A percentile compares a stretch with the other conserved stretches of the same genome.
phyloP scores from a whole-genome alignment of 2,329 filamentous ascomycete genomes.

The Aspergillus sp. region DNA sequence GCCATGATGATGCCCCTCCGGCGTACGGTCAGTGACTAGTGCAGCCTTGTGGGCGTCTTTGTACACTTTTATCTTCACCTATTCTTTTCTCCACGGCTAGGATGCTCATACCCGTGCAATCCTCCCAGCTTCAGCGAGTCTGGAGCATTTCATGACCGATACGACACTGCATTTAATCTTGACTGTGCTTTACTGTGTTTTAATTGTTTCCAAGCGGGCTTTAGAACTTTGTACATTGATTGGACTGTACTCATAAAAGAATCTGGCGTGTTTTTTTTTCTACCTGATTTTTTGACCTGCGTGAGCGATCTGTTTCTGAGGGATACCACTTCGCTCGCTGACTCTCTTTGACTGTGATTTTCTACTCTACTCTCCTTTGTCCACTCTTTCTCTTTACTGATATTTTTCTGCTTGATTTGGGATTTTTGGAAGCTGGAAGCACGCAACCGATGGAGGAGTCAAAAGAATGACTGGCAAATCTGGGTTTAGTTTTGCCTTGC shows the following conservation, averaged over 20 bases:
- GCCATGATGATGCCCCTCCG: constrained; percentile 42
- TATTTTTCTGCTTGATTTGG: constrained; percentile 9
- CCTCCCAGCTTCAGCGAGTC: constrained; percentile 18
- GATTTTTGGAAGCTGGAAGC: constrained; percentile 6
- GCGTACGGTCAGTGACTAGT: constrained; percentile 46
- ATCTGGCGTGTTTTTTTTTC: constrained; percentile 25
- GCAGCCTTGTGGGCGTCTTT: constrained; percentile 14
- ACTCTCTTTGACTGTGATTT: constrained; percentile 21
- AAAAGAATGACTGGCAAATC: background rate
- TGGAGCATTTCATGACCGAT: constrained; percentile 24
- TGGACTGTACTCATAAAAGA: constrained; percentile 27
- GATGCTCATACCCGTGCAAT: background rate
- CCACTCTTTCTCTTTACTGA: constrained; percentile 8
- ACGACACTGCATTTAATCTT: constrained; percentile 24
- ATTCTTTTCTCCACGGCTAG: constrained; percentile 10
- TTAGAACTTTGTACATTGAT: constrained; percentile 26
- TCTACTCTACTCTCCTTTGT: constrained; percentile 19
- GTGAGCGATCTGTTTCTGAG: constrained; percentile 19
- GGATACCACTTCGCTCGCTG: constrained; percentile 35
- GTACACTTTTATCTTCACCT: constrained; percentile 16
- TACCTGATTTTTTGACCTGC: constrained; percentile 4
- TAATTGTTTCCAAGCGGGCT: constrained; percentile 26
- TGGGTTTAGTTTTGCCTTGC: background rate
- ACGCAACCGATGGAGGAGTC: background rate
- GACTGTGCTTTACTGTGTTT: constrained; percentile 9